Evolutionary conservation across 2,329 filamentous ascomycete genomes (phyloP), one percentile per base, ranked within the genome.

Genomic region (Sphaceloma murrayae): DNA sequence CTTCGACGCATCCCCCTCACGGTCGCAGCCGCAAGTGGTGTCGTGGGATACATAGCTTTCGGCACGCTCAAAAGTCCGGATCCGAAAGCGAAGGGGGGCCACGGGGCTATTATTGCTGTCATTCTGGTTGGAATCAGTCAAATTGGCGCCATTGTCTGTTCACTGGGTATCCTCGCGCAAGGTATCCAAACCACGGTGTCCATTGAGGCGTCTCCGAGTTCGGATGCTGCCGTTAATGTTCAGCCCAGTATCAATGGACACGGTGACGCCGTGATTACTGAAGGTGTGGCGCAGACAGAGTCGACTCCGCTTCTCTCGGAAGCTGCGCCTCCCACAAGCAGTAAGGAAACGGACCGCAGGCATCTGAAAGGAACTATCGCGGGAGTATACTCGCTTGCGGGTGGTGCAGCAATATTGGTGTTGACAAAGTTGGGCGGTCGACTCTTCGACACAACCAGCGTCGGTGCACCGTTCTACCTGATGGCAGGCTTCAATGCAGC

Each of bases 71-170:
- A 72, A 10, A 93, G 80, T 54, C 87, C 88, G 0, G 84, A 94
- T 56, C 78, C 78, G 45, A 61, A 61, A 33, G 75, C 73, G 21
- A 79, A 78, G 3, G 70, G 81, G 18, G 57, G 56, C 3, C 51
- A 52, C 19, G 60, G 55, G 54, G 60, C 58, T 5, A 78, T 94
- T 11, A 51, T 88, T 9, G 74, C 89, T 11, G 85, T 87, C 31
- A 76, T 81, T 0, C 65, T 94, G 13, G 77, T 96, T 29, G 91
- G 91, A 10, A 77, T 94, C 57, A 93, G 85, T 56, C 91, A 98
- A 63, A 96, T 98, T 49, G 91, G 89, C 2, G 83, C 87, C 8
- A 96, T 98, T 48, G 91, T 98, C 1, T 95, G 88, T 65, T 94
- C 85, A 51, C 73, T 98, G n/a, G 87, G 85, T 1, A 77, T 91